Conservation (phyloP, 164 flowering plant species). For the Dillenia suffruticosa region DNA sequence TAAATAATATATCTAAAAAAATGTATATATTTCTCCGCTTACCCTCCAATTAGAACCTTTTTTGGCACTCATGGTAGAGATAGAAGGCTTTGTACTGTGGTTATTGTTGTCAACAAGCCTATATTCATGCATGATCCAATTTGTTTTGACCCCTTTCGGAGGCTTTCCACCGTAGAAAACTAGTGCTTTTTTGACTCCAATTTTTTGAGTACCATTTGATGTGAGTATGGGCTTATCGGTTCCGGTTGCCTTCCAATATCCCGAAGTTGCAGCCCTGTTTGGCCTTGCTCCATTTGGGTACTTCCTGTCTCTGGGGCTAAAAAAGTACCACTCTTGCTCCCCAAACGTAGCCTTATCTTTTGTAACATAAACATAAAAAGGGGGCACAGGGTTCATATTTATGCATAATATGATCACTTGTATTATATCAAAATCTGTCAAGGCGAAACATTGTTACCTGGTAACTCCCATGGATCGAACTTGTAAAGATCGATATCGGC, state of each 20-base stretch:
- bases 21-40: background rate
- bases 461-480: slow-evolving; percentile 69
- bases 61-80: slow-evolving; percentile 11
- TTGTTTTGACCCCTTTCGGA: slow-evolving; percentile 53
- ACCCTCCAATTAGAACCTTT: slow-evolving; percentile 36
- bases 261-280: slow-evolving; percentile 51
- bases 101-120: slow-evolving; percentile 24
- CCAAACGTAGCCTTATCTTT: slow-evolving; percentile 53
- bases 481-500: slow-evolving; percentile 60
- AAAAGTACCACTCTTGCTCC: slow-evolving; percentile 55
- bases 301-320: slow-evolving; percentile 53
- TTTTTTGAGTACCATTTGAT: slow-evolving; percentile 36
- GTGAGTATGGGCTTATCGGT: slow-evolving; percentile 52
- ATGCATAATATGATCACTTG: too few species aligned
- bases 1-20: background rate
- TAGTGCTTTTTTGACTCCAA: slow-evolving; percentile 55
- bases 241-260: slow-evolving; percentile 63
- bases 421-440: too few species aligned
- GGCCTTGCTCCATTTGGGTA: slow-evolving; percentile 64
- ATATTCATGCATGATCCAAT: slow-evolving; percentile 61
- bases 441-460: slow-evolving; percentile 13
- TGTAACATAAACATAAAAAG: too few species aligned
- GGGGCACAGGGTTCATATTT: too few species aligned
- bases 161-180: slow-evolving; percentile 63
- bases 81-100: slow-evolving; percentile 12